A percentile compares a stretch with the other conserved stretches of the same genome.
Conservation (phyloP, 2,329 filamentous ascomycete species). For the Coleophoma cylindrospora region DNA sequence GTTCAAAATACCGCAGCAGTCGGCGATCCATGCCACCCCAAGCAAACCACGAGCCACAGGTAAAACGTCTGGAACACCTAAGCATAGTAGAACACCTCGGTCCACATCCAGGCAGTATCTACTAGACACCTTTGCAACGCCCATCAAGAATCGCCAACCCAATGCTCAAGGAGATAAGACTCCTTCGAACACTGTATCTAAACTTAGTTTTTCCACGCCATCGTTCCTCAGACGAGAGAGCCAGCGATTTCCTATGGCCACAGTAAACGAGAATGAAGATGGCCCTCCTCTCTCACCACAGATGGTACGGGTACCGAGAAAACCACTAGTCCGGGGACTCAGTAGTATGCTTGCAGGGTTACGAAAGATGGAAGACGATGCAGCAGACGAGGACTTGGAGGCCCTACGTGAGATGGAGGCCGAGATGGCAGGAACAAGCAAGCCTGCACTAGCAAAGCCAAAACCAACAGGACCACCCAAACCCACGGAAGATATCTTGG, state of each 20-base stretch:
- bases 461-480: constrained; percentile 10
- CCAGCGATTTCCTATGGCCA: constrained; percentile 36
- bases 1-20: constrained; percentile 11
- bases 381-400: constrained; percentile 68
- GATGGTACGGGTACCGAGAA: constrained; percentile 46
- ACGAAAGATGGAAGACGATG: constrained; percentile 64
- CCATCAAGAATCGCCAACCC: constrained; percentile 44
- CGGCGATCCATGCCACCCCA: constrained; percentile 32
- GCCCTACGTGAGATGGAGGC: constrained; percentile 67
- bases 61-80: constrained; percentile 6
- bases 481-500: constrained; percentile 31
- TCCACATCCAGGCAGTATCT: constrained; percentile 55
- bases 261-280: constrained; percentile 51
- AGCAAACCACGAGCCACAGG: constrained; percentile 15
- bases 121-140: constrained; percentile 61
- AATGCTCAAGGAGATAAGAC: constrained; percentile 35
- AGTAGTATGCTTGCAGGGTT: constrained; percentile 71
- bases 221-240: constrained; percentile 58
- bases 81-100: constrained; percentile 35
- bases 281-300: constrained; percentile 41
- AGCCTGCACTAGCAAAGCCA: constrained; percentile 11
- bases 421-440: constrained; percentile 24
- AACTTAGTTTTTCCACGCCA: constrained; percentile 62
- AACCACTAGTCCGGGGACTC: constrained; percentile 62
- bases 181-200: constrained; percentile 43